These are phyloP conservation scores for Perkinsus chesapeaki DNA, from an alignment of 169 alveolate genomes.

Conservation along the genomic window DNA sequence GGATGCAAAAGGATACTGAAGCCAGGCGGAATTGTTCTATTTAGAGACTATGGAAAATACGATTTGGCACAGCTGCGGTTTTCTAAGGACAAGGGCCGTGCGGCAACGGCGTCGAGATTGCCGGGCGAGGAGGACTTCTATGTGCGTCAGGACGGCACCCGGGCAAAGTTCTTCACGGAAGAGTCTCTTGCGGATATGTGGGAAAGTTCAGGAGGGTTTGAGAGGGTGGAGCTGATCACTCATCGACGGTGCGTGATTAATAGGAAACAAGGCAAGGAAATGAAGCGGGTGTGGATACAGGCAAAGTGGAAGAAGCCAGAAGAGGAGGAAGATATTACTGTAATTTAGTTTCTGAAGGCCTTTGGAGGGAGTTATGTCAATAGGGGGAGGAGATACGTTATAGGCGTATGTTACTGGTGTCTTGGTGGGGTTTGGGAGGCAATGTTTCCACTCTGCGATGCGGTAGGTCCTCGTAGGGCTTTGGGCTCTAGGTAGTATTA, in stretches of 20 bases:
- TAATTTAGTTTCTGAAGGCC: not conserved
- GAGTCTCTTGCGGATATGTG: slow-evolving; percentile 51
- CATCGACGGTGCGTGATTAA: not conserved
- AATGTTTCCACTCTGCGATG: no score
- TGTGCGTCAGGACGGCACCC: slow-evolving; percentile 79
- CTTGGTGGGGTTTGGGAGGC: no score
- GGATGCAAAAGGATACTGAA: slow-evolving; percentile 62
- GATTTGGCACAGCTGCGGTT: slow-evolving; percentile 80
- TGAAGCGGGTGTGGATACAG: not conserved
- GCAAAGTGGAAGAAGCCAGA: not conserved
- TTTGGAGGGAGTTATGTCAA: not conserved
- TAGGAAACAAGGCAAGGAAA: not conserved
- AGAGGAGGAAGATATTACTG: not conserved
- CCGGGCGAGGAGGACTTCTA: slow-evolving; percentile 76
- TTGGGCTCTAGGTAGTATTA: no score
- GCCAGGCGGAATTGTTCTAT: slow-evolving; percentile 75
- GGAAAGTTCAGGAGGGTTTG: not conserved
- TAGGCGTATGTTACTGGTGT: no score
- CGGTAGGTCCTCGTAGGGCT: no score
- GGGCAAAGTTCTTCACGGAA: slow-evolving; percentile 71
- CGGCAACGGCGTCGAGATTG: slow-evolving; percentile 58
- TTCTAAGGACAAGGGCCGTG: slow-evolving; percentile 6
- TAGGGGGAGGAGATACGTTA: no score
- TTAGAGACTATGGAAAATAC: slow-evolving; percentile 85
- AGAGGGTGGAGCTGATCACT: not conserved